Evolutionary conservation across 2,329 filamentous ascomycete genomes (phyloP).

Genomic region (Arachnomyces sp.): DNA sequence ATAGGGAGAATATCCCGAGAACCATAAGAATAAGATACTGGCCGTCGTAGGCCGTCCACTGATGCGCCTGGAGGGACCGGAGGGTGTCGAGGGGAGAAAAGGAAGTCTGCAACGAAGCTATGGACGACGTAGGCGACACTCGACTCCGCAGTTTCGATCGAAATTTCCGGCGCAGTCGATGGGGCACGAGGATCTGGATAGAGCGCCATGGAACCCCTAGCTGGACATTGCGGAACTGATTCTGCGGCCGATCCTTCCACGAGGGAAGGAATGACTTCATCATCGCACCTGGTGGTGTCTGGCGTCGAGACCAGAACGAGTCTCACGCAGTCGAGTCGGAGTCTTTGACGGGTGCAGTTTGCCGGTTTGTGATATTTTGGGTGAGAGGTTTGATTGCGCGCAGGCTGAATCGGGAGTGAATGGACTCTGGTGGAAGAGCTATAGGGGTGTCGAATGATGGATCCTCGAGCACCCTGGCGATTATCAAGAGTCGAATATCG

Average conservation of each 20-base stretch:
- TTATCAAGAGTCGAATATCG: background rate
- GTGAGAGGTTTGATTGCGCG: background rate
- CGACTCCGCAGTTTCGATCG: slow-evolving; percentile 61
- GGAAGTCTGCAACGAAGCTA: slow-evolving; percentile 71
- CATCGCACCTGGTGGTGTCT: slow-evolving; percentile 11
- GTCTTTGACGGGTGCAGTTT: slow-evolving; percentile 5
- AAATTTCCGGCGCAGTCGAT: slow-evolving; percentile 58
- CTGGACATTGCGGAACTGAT: slow-evolving; percentile 37
- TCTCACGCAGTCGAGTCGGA: slow-evolving; percentile 12
- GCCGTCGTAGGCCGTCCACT: slow-evolving; percentile 73
- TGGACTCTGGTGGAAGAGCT: background rate
- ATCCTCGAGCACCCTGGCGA: no score
- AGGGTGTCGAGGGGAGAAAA: slow-evolving; percentile 73
- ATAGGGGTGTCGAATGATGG: no score
- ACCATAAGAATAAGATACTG: slow-evolving; percentile 72
- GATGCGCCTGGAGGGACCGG: slow-evolving; percentile 63
- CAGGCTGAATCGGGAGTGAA: background rate
- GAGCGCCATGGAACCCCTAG: slow-evolving; percentile 42
- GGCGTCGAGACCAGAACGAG: slow-evolving; percentile 6
- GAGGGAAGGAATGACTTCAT: slow-evolving; percentile 33
- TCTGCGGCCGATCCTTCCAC: slow-evolving; percentile 40
- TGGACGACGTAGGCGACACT: slow-evolving; percentile 59
- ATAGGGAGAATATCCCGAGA: slow-evolving; percentile 72
- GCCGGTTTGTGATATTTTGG: no score
- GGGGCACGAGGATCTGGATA: slow-evolving; percentile 48